A percentile compares a stretch with the other conserved stretches of the same genome.
These are phyloP conservation scores for Lactifluus subvellereus DNA, from an alignment of 768 basidiomycete species.

Conservation along the genomic window DNA sequence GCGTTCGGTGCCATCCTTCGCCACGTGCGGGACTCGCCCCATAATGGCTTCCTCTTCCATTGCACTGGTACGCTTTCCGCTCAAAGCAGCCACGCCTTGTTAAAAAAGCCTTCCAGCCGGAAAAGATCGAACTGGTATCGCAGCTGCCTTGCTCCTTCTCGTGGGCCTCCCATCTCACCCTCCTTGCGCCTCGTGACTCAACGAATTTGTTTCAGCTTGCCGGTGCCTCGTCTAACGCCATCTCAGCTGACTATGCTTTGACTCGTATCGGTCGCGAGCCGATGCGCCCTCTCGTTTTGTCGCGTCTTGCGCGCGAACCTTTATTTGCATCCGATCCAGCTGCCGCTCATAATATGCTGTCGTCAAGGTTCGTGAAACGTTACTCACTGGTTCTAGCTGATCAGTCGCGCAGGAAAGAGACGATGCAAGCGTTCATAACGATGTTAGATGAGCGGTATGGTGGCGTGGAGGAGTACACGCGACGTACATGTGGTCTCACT, in stretches of 20 bases:
- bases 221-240: slow-evolving; percentile 57
- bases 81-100: not conserved
- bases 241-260: slow-evolving; percentile 71
- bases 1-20: slow-evolving; percentile 68
- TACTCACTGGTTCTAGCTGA: not conserved
- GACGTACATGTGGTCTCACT: slow-evolving; percentile 48
- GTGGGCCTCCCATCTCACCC: slow-evolving; percentile 33
- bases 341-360: slow-evolving; percentile 78
- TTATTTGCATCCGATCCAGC: slow-evolving; percentile 66
- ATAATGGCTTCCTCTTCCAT: slow-evolving; percentile 62
- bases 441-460: slow-evolving; percentile 60
- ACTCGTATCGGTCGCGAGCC: slow-evolving; percentile 79
- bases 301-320: slow-evolving; percentile 62
- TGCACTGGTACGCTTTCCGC: slow-evolving; percentile 50
- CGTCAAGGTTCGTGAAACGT: slow-evolving; percentile 52
- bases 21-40: slow-evolving; percentile 66
- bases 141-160: slow-evolving; percentile 67
- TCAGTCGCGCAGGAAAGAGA: slow-evolving; percentile 47
- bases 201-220: slow-evolving; percentile 48
- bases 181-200: not conserved
- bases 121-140: slow-evolving; percentile 75
- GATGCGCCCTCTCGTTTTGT: slow-evolving; percentile 62
- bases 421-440: slow-evolving; percentile 67
- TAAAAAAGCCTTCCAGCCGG: slow-evolving; percentile 43
- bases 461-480: slow-evolving; percentile 60